Percentiles rank a stretch among this genome's conserved stretches.
Conservation (phyloP, 345 rosid genomes). For the Rhizophora mangle region DNA sequence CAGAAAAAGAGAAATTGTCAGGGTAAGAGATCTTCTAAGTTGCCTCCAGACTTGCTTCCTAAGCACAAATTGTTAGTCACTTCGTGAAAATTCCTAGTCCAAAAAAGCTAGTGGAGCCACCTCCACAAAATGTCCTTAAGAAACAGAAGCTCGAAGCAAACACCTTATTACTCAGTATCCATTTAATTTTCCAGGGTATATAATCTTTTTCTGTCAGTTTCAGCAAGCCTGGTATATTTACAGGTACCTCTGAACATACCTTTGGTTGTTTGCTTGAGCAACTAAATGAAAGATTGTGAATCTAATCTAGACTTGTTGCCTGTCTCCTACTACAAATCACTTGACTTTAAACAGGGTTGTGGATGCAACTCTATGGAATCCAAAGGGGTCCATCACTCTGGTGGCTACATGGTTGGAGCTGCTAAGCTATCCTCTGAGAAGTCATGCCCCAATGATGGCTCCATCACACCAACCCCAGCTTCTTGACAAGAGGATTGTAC, state of each 20-base stretch:
- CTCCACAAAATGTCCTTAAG: constrained; percentile 3
- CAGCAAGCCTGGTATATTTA: constrained; percentile 30
- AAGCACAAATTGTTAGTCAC: neutral
- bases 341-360: constrained; percentile 19
- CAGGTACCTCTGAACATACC: constrained; percentile 16
- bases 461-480: constrained; percentile 17
- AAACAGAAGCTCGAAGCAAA: constrained; percentile 13
- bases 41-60: constrained; percentile 8
- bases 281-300: constrained; percentile 24
- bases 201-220: constrained; percentile 23
- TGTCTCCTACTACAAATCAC: constrained; percentile 21
- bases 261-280: constrained; percentile 27
- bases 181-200: constrained; percentile 29
- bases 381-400: constrained; percentile 18
- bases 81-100: neutral
- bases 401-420: constrained; percentile 13
- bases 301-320: constrained; percentile 28
- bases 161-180: constrained; percentile 25
- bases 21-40: constrained; percentile 10
- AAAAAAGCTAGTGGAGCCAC: constrained; percentile 7
- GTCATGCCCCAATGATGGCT: constrained; percentile 14
- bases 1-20: constrained; percentile 1
- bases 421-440: constrained; percentile 13
- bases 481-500: constrained; percentile 13
- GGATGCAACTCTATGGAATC: constrained; percentile 23